These are phyloP conservation scores for Plasmodium yoelii DNA, from an alignment of 169 alveolate genomes.

Conservation along the genomic window DNA sequence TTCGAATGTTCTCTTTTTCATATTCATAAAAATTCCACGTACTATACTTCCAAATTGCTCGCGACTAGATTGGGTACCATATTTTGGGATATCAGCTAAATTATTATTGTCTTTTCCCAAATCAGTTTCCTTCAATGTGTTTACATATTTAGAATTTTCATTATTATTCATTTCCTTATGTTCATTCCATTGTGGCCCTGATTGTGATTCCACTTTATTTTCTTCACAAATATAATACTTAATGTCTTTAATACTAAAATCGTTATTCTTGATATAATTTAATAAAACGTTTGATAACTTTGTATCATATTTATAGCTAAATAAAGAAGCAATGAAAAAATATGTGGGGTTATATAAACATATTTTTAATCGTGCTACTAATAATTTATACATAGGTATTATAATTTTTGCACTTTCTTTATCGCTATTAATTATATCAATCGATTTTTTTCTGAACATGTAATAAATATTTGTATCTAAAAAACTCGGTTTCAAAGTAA, in stretches of 20 bases:
- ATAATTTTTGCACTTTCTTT: conserved; percentile 49
- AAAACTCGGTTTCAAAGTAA: conserved; percentile 38
- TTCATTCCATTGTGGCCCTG: too few species aligned
- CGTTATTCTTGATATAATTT: conserved; percentile 24
- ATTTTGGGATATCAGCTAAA: too few species aligned
- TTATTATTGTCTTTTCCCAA: too few species aligned
- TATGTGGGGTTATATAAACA: conserved; percentile 65
- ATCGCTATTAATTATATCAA: conserved; percentile 35
- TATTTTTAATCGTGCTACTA: conserved; percentile 63
- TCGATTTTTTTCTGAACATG: conserved; percentile 17
- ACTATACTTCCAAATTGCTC: too few species aligned
- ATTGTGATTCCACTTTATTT: not conserved
- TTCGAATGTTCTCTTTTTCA: too few species aligned
- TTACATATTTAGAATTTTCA: too few species aligned
- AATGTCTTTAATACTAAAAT: conserved; percentile 19
- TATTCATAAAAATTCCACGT: too few species aligned
- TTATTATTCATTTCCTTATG: too few species aligned
- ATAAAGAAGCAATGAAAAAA: conserved; percentile 62
- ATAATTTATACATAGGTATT: conserved; percentile 66
- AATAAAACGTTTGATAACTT: conserved; percentile 24
- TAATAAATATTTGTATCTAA: conserved; percentile 45
- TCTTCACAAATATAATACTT: conserved; percentile 22
- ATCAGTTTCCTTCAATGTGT: too few species aligned
- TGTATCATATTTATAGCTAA: conserved; percentile 58
- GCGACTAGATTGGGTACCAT: too few species aligned